These are phyloP conservation scores for Acacia crassicarpa DNA, from an alignment of 306 rosid species.

Conservation along the genomic window DNA sequence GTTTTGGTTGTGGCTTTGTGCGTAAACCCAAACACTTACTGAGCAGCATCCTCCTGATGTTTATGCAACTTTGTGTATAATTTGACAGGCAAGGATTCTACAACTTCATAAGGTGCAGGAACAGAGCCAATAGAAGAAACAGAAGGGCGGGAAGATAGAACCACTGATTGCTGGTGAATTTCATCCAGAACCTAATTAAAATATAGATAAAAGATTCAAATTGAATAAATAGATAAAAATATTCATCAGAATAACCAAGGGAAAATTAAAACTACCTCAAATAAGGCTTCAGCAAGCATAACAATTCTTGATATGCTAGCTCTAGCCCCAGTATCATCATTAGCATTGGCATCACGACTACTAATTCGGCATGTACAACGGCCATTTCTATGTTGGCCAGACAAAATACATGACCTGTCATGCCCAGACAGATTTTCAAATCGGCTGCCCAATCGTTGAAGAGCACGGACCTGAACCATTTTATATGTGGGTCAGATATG, in stretches of 20 bases:
- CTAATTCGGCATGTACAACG: slow-evolving; percentile 75
- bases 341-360: slow-evolving; percentile 54
- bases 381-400: slow-evolving; percentile 93
- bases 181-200: slow-evolving; percentile 99
- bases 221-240: slow-evolving; percentile 42
- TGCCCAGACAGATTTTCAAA: slow-evolving; percentile 94
- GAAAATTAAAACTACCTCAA: slow-evolving; percentile 67
- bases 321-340: slow-evolving; percentile 81
- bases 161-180: slow-evolving; percentile 99
- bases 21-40: slow-evolving; percentile 56
- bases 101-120: slow-evolving; percentile 94
- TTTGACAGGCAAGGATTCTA: slow-evolving; percentile 94
- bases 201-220: slow-evolving; percentile 59
- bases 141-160: slow-evolving; percentile 89
- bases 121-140: slow-evolving; percentile 95
- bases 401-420: slow-evolving; percentile 85
- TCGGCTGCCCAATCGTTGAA: slow-evolving; percentile 94
- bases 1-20: neutral
- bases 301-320: slow-evolving; percentile 99
- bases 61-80: slow-evolving; percentile 65
- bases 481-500: slow-evolving; percentile 21
- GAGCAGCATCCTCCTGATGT: slow-evolving; percentile 90
- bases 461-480: slow-evolving; percentile 90
- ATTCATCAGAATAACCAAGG: slow-evolving; percentile 24
- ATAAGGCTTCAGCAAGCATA: slow-evolving; percentile 96